A percentile compares a stretch with the other conserved stretches of the same genome.
Evolutionary conservation across 202 grass and related monocot genomes (phyloP).

Genomic region (Setaria viridis): DNA sequence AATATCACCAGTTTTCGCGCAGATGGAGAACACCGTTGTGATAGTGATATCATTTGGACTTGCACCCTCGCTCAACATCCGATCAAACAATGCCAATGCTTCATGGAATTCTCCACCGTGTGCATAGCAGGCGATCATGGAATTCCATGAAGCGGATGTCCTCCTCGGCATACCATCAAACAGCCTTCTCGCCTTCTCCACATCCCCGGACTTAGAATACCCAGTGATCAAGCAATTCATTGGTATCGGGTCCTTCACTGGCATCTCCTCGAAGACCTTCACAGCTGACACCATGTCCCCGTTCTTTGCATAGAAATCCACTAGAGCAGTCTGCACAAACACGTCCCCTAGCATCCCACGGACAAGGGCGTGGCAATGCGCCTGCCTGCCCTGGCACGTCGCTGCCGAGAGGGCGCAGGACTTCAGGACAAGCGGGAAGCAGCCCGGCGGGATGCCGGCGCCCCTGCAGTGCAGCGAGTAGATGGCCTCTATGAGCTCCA

Average conservation of each 20-base stretch:
- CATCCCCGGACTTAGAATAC: conserved; percentile 66
- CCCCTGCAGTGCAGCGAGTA: conserved; percentile 55
- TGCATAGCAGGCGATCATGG: conserved; percentile 77
- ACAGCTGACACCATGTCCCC: conserved; percentile 60
- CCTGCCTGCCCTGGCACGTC: conserved; percentile 58
- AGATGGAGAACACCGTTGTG: conserved; percentile 71
- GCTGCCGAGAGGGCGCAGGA: conserved; percentile 55
- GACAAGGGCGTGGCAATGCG: conserved; percentile 67
- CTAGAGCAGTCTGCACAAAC: conserved; percentile 67
- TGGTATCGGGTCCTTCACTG: conserved; percentile 64
- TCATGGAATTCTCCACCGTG: conserved; percentile 57
- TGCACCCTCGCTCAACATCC: conserved; percentile 66
- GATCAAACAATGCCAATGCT: conserved; percentile 69
- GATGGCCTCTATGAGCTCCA: conserved; percentile 52
- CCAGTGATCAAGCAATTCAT: conserved; percentile 89
- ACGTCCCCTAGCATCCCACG: conserved; percentile 51
- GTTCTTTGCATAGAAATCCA: conserved; percentile 87
- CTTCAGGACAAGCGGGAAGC: conserved; percentile 65
- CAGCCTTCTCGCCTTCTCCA: conserved; percentile 55
- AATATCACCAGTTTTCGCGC: conserved; percentile 74
- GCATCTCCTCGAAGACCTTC: conserved; percentile 66
- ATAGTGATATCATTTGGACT: conserved; percentile 71
- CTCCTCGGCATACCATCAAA: conserved; percentile 74
- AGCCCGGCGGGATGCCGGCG: conserved; percentile 35
- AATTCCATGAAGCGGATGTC: conserved; percentile 84